phyloP scores from a whole-genome alignment of 2,329 filamentous ascomycete genomes.

The Penicillium vulpinum region DNA sequence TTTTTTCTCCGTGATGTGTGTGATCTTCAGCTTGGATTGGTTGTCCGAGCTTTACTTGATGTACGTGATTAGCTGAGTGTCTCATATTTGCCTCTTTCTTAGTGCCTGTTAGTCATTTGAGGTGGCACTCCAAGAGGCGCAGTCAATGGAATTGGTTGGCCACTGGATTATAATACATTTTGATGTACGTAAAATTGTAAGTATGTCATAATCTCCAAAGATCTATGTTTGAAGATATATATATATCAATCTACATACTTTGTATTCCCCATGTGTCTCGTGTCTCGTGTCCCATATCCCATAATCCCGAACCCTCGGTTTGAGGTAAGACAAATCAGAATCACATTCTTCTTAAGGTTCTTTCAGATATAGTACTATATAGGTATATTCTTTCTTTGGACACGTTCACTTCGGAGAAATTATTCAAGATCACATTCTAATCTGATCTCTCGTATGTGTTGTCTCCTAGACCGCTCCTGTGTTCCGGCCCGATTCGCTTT shows the following conservation, averaged over 20 bases:
- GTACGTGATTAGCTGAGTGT: conserved; percentile 7
- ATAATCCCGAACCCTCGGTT: background rate
- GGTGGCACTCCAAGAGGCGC: conserved; percentile 2
- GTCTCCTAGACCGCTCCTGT: conserved; percentile 14
- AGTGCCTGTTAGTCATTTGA: background rate
- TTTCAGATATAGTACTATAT: background rate
- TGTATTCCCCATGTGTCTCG: conserved; percentile 2
- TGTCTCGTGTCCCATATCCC: no score
- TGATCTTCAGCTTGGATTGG: background rate
- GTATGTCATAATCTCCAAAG: background rate
- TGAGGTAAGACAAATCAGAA: conserved; percentile 5
- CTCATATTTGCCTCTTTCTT: conserved; percentile 1
- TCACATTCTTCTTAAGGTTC: background rate
- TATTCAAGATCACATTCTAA: background rate
- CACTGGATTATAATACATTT: background rate
- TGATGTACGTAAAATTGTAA: no score
- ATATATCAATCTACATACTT: background rate
- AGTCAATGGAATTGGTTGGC: background rate
- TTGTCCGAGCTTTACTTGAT: background rate
- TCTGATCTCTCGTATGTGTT: conserved; percentile 12
- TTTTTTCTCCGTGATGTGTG: background rate
- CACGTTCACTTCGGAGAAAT: background rate
- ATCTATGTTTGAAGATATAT: background rate
- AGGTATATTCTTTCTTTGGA: conserved; percentile 2
- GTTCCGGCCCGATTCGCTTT: conserved; percentile 5